Base-by-base conservation (phyloP, 2,329 filamentous ascomycete species). In the Trichoderma breve region DNA sequence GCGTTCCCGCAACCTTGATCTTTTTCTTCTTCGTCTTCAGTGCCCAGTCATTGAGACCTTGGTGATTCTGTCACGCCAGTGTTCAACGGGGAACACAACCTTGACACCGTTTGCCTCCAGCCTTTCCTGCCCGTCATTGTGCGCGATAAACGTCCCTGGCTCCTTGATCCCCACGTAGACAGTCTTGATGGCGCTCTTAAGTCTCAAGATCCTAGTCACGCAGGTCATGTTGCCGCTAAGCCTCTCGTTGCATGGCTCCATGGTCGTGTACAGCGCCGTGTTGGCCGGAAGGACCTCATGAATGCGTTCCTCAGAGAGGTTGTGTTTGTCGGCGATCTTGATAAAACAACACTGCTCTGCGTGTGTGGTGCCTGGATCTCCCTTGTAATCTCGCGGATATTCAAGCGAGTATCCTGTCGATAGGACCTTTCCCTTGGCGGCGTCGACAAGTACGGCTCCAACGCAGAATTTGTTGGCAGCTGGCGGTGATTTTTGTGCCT, bases 11-110 rank as follows among this genome's bases (percentile, higher is more conserved):
- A 47, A 47, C 7, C 18, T 47, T 21, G 4, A n/a, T 61, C 6
- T 36, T 36, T 60, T 43, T 9, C 15, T 21, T 60, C 57, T 36
- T 15, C 30, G 58, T 9, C 58, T 61, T 61, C 32, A 61, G 57
- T 61, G 58, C 32, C 58, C 58, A 61, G 11, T 6, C 58, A 61
- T 61, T 61, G 58, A 61, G 30, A 61, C 11, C 58, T 81, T 78
- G 70, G 91, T 77, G 74, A 92, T 92, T 73, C 88, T 86, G 36
- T 85, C 84, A 75, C 36, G 72, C 75, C 71, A 74, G 43, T 77
- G 75, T 64, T 92, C 88, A 62, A 92, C 68, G 43, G 73, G 76
- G 24, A 71, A 75, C 15, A 77, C 75, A 32, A 80, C 75, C 47
- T 74, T 74, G 63, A 80, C 73, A 12, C 79, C 78, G 2, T 72